Base-by-base conservation (phyloP, 2,329 filamentous ascomycete species). In the Coleophoma eucalyptorum region DNA sequence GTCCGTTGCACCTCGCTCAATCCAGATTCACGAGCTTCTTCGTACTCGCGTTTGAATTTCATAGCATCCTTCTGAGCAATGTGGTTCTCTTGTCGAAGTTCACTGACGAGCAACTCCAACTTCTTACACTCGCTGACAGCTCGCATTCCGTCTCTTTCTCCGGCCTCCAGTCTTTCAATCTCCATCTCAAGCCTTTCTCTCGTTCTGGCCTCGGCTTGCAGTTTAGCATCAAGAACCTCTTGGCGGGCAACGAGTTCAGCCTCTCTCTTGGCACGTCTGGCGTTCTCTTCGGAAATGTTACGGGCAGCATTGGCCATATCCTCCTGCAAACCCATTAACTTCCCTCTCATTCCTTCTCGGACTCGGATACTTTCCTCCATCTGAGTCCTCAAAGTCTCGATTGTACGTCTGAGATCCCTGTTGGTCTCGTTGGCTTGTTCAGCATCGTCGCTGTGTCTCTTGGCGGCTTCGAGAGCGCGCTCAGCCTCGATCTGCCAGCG, bases 361-460 rank as follows among this genome's bases (percentile, higher is more conserved):
- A 95, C 81, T 56, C 87, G 84, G 63, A 92, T 84, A 62, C 90
- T 93, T 71, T 96, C 92, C 62, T 94, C 86, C 40, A 94, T 81
- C 65, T 96, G 91, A 43, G 80, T 80, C 55, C 85, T 83, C 50
- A 96, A 77, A 19, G 84, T 86, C 54, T 86, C 82, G 51, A 96
- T 82, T 31, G 85, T 84, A 64, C 81, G 84, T 59, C 85, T 84
- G 50, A 97, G 75, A 57, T 87, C 85, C 67, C 87, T 89, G 59
- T 89, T 91, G 56, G 82, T 79, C 41, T 71, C 68, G 57, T 76
- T 77, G 43, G 75, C 75, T 32, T 77, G 71, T 45, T 85, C 78
- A 10, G 82, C 73, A 52, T 85, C 78, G 42, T 75, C 70, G 43
- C 79, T 78, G 74, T 81, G 82, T 57, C 80, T 79, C 40, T 82